A percentile compares a stretch with the other conserved stretches of the same genome.
phyloP scores from a whole-genome alignment of 768 basidiomycete genomes.

The Heimioporus sp. region DNA sequence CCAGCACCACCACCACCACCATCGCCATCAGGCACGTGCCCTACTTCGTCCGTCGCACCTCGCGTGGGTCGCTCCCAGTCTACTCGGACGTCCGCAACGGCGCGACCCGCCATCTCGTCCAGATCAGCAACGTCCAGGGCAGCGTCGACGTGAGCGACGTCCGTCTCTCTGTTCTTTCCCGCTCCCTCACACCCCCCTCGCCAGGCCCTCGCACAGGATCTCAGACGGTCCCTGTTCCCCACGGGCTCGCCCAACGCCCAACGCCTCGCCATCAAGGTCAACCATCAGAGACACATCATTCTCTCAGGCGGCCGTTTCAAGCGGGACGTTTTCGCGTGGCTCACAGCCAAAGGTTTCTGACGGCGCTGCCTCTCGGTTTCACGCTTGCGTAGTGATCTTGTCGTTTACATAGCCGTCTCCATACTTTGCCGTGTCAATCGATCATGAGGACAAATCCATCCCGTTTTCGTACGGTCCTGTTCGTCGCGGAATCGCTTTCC shows the following conservation, averaged over 20 bases:
- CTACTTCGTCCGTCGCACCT: conserved; percentile 68
- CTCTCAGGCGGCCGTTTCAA: conserved; percentile 67
- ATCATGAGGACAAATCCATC: too few species aligned
- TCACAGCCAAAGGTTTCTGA: conserved; percentile 64
- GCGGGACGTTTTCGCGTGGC: conserved; percentile 58
- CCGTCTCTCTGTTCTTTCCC: not conserved
- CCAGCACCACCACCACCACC: conserved; percentile 9
- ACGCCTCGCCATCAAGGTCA: conserved; percentile 48
- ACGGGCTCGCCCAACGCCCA: conserved; percentile 43
- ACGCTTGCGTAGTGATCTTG: conserved; percentile 3
- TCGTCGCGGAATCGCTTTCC: too few species aligned
- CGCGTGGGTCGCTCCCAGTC: conserved; percentile 66
- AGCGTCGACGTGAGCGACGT: conserved; percentile 46
- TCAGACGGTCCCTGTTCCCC: conserved; percentile 50
- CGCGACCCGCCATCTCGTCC: conserved; percentile 54
- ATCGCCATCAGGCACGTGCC: conserved; percentile 19
- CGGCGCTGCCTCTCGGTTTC: not conserved
- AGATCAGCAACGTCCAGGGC: conserved; percentile 70
- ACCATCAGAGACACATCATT: conserved; percentile 50
- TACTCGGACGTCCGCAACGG: conserved; percentile 73
- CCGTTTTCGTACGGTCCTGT: too few species aligned
- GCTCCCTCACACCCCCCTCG: not conserved
- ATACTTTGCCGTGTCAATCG: not conserved
- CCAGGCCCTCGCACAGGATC: conserved; percentile 60
- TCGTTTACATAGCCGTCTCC: conserved; percentile 8